Conservation (phyloP, 495 filamentous ascomycete species). For the Penicillium desertorum region DNA sequence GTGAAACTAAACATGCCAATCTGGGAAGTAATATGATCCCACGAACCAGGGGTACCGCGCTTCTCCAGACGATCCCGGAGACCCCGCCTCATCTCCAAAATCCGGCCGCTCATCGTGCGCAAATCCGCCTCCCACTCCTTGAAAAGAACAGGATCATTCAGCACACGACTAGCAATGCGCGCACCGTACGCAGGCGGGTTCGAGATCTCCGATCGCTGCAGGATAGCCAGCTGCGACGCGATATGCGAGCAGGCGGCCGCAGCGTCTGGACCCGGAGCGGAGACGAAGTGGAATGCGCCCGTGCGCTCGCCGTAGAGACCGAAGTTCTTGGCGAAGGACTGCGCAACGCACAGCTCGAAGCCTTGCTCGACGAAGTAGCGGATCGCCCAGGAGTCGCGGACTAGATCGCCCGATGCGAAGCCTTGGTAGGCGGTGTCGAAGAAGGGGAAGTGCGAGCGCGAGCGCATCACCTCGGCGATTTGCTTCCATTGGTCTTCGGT, state of each 20-base stretch:
- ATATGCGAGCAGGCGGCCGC: conserved; percentile 61
- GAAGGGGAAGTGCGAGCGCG: conserved; percentile 90
- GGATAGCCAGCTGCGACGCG: conserved; percentile 84
- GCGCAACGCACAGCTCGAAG: conserved; percentile 92
- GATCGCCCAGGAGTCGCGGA: conserved; percentile 83
- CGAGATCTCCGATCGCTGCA: conserved; percentile 95
- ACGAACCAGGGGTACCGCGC: conserved; percentile 77
- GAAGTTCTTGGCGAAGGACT: conserved; percentile 99
- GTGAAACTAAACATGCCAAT: conserved; percentile 99
- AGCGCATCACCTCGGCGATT: conserved; percentile 70
- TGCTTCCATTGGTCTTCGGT: conserved; percentile 92
- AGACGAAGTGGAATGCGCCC: conserved; percentile 94
- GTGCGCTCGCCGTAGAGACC: conserved; percentile 95
- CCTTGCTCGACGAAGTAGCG: conserved; percentile 91
- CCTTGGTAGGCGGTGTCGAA: conserved; percentile 99
- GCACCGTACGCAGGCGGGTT: conserved; percentile 96
- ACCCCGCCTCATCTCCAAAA: conserved; percentile 81
- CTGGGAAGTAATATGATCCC: conserved; percentile 97
- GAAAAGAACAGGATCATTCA: conserved; percentile 83
- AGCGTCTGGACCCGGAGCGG: conserved; percentile 66
- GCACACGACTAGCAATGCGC: conserved; percentile 73
- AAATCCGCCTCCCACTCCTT: conserved; percentile 94
- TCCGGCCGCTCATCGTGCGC: conserved; percentile 89
- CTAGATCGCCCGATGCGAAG: conserved; percentile 90
- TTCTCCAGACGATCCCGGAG: conserved; percentile 76